Evolutionary conservation across 768 basidiomycete genomes (phyloP), one percentile per base, ranked within the genome.

Genomic region (Tulasnella sp.): DNA sequence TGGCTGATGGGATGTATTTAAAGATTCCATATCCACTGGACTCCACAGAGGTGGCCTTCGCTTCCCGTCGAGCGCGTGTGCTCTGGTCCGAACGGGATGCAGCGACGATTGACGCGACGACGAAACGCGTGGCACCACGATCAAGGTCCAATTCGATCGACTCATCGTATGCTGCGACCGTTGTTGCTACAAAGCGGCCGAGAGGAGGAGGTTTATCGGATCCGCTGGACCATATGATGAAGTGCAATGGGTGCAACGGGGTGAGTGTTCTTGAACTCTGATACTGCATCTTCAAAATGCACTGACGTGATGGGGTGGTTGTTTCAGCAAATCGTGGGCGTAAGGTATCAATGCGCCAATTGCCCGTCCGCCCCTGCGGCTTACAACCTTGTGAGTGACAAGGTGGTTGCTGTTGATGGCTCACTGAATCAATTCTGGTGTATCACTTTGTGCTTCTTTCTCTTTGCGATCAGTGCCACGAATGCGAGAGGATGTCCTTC

Each of bases 21-120:
- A n/a, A 93, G 91, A 92, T 97, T 49, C 92, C 92, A 0, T 81
- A 85, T 63, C 90, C 92, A 4, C 74, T 94, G 25, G 81, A 84
- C 59, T 78, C 75, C 12, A 74, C 78, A 4, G 83, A 92, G 66
- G 83, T 90, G 31, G 81, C 85, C 71, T 81, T 76, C 15, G 87
- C 84, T 8, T 89, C 87, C 63, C 77, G 81, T 53, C 76, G 80
- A 56, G 92, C 90, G 1, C 75, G 84, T 46, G 73, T 81, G 61
- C 73, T 87, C 0, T 92, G 89, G 90, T 78, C 78, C n/a, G 81
- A 80, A 7, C 76, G 85, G 42, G 89, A 92, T 70, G 83, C 82
- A 2, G 80, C 80, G 1, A 76, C 77, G 62, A 77, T 83, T 25
- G 69, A 71, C 41, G 66, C 69, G 22, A 71, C 77, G 49, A 75